Conservation (phyloP, 495 filamentous ascomycete species). For the Talaromyces stipitatus region DNA sequence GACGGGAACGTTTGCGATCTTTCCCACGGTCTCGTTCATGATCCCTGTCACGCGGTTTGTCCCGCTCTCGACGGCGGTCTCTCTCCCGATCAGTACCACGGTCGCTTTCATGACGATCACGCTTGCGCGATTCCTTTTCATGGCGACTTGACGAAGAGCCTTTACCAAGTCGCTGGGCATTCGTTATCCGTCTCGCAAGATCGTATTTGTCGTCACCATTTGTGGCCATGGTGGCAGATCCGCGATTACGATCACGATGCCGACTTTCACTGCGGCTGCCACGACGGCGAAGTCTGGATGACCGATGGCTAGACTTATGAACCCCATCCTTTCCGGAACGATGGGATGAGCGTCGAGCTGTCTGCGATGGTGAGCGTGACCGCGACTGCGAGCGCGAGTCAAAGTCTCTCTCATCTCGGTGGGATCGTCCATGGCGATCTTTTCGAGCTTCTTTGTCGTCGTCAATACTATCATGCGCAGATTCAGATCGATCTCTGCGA, state of each 20-base stretch:
- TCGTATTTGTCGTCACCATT: slow-evolving; percentile 15
- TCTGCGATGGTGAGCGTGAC: slow-evolving; percentile 26
- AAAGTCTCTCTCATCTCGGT: slow-evolving; percentile 6
- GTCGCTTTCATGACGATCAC: slow-evolving; percentile 27
- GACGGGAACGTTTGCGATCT: slow-evolving; percentile 48
- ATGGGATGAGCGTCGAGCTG: slow-evolving; percentile 43
- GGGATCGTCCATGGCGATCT: not conserved
- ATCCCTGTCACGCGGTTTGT: slow-evolving; percentile 36
- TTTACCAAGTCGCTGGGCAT: slow-evolving; percentile 24
- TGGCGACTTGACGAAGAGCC: slow-evolving; percentile 26
- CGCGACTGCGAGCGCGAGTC: slow-evolving; percentile 16
- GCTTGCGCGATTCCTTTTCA: slow-evolving; percentile 23
- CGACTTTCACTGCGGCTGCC: slow-evolving; percentile 19
- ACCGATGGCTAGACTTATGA: slow-evolving; percentile 15
- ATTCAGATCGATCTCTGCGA: not conserved
- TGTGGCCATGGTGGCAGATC: slow-evolving; percentile 14
- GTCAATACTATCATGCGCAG: not conserved
- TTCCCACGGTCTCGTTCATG: slow-evolving; percentile 36
- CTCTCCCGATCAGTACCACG: slow-evolving; percentile 35
- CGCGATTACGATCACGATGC: slow-evolving; percentile 14
- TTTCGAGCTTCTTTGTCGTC: not conserved
- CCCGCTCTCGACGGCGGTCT: slow-evolving; percentile 38
- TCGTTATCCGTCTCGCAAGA: slow-evolving; percentile 19
- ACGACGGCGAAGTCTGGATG: slow-evolving; percentile 12
- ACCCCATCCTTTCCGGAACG: slow-evolving; percentile 44